A percentile compares a stretch with the other conserved stretches of the same genome.
Conservation (phyloP, 257 asterid species). For the Petunia axillaris region DNA sequence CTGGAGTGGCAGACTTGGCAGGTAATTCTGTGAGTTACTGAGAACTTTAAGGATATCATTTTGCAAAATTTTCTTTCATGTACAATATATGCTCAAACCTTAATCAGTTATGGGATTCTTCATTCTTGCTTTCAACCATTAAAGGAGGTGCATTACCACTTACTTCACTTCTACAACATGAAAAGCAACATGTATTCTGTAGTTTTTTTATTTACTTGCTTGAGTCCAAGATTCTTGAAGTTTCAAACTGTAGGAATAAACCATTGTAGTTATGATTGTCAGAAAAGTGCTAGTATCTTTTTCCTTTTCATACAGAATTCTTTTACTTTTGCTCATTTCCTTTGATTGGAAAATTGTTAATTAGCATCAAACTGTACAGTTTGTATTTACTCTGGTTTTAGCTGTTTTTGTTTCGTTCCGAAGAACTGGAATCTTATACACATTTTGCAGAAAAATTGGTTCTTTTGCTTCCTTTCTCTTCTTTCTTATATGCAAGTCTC, state of each 20-base stretch:
- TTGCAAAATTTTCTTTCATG: neutral
- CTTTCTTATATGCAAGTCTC: neutral
- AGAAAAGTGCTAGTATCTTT: neutral
- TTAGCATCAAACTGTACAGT: neutral
- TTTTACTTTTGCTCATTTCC: neutral
- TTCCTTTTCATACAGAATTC: neutral
- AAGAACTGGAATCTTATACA: neutral
- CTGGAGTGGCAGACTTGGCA: neutral
- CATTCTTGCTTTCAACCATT: constrained; percentile 1
- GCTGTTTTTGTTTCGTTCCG: neutral
- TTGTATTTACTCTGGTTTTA: neutral
- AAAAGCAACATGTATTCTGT: neutral
- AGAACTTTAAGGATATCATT: neutral
- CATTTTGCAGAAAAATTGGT: neutral
- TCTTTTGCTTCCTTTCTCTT: neutral
- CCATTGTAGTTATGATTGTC: neutral
- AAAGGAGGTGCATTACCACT: constrained; percentile 5
- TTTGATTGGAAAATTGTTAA: neutral
- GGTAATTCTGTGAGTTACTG: neutral
- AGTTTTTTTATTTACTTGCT: neutral
- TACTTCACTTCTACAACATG: neutral
- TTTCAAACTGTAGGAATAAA: too few species aligned
- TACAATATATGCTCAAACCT: neutral
- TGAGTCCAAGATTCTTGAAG: constrained; percentile 1
- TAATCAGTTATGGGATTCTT: neutral